Evolutionary conservation across 2,329 filamentous ascomycete genomes (phyloP).

Genomic region (Aspergillus tamarii): DNA sequence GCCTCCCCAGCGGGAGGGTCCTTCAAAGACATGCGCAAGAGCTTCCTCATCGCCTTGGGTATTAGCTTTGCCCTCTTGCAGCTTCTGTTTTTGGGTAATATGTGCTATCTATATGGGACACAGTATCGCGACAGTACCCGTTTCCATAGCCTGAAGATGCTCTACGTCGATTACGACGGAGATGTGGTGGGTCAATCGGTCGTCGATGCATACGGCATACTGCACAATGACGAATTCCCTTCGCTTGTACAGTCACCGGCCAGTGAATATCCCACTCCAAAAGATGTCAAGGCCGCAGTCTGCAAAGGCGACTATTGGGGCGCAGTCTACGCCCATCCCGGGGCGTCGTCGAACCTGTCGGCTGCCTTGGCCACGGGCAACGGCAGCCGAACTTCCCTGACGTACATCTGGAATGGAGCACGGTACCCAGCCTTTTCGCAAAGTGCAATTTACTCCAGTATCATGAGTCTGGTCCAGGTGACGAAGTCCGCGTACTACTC

Average conservation of each 20-base stretch:
- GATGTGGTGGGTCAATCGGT: constrained; percentile 33
- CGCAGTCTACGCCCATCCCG: constrained; percentile 26
- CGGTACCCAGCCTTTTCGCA: constrained; percentile 40
- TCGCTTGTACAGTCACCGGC: constrained; percentile 9
- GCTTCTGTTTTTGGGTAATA: constrained; percentile 17
- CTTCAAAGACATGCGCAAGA: background rate
- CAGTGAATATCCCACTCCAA: constrained; percentile 1
- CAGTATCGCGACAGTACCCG: constrained; percentile 17
- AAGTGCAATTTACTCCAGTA: constrained; percentile 30
- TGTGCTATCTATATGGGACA: constrained; percentile 24
- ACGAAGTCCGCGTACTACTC: constrained; percentile 33
- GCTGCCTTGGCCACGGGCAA: constrained; percentile 36
- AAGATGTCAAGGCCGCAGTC: constrained; percentile 14
- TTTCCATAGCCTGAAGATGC: constrained; percentile 31
- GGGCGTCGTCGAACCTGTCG: constrained; percentile 37
- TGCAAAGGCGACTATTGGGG: constrained; percentile 31
- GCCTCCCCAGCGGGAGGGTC: background rate
- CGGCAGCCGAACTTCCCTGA: constrained; percentile 32
- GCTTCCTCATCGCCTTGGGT: background rate
- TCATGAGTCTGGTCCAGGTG: constrained; percentile 33
- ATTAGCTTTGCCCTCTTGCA: constrained; percentile 16
- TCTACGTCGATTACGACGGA: constrained; percentile 37
- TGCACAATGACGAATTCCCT: constrained; percentile 11
- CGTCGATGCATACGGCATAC: constrained; percentile 26
- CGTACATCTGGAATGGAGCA: constrained; percentile 46